These are phyloP conservation scores for Chlamydomonas sp. DNA, from an alignment of 139 green algal genomes.

Conservation along the genomic window DNA sequence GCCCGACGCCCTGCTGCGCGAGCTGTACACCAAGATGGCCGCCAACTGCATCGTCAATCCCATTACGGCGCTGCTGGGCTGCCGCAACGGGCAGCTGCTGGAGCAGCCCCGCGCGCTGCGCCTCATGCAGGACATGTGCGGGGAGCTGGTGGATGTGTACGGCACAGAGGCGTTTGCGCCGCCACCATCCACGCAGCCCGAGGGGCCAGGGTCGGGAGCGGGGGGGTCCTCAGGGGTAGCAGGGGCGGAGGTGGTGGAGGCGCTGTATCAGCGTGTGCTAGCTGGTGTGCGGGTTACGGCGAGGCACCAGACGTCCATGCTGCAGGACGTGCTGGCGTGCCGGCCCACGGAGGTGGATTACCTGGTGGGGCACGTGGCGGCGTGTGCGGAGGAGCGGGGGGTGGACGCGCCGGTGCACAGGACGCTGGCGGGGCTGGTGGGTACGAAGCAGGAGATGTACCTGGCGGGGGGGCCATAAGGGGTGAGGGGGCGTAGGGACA, in stretches of 20 bases:
- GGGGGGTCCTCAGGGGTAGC: background rate
- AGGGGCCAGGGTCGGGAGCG: no score
- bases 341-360: conserved; percentile 52
- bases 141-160: conserved; percentile 41
- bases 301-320: conserved; percentile 56
- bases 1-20: background rate
- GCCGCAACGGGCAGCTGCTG: conserved; percentile 48
- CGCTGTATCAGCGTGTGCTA: conserved; percentile 12
- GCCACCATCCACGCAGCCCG: no score
- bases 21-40: conserved; percentile 52
- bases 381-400: background rate
- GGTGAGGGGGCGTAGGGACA: no score
- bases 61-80: conserved; percentile 57
- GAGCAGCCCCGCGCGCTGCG: background rate
- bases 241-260: background rate
- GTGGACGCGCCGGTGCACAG: conserved; percentile 19
- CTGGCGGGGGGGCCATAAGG: no score
- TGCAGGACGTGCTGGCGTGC: conserved; percentile 49
- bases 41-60: conserved; percentile 64
- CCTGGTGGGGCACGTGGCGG: conserved; percentile 44
- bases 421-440: conserved; percentile 28
- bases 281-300: conserved; percentile 32
- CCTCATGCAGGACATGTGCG: conserved; percentile 29
- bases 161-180: background rate
- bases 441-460: conserved; percentile 12